Conservation (phyloP, 1,284 basidiomycete species). For the Ustilago esculenta region DNA sequence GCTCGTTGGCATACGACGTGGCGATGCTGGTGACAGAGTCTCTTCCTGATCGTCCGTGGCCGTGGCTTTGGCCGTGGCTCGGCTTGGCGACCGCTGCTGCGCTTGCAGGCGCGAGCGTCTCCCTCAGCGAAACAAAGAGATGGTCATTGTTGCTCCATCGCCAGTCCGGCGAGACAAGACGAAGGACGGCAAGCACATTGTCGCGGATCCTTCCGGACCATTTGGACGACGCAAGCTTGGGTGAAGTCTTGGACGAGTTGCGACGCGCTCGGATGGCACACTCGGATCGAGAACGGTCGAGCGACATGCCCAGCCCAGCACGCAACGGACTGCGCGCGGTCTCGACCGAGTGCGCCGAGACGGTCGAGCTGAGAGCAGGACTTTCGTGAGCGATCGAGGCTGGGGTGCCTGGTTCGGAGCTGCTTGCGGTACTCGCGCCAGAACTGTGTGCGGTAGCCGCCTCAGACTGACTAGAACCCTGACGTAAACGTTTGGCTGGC, state of each 20-base stretch:
- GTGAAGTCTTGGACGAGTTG: slow-evolving; percentile 31
- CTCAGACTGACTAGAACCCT: slow-evolving; percentile 31
- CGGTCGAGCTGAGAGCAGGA: slow-evolving; percentile 30
- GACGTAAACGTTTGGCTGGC: slow-evolving; percentile 28
- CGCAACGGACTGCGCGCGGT: slow-evolving; percentile 24
- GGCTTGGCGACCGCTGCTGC: slow-evolving; percentile 14
- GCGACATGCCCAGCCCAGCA: slow-evolving; percentile 25
- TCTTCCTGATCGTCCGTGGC: slow-evolving; percentile 24
- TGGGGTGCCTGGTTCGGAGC: slow-evolving; percentile 58
- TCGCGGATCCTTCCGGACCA: slow-evolving; percentile 43
- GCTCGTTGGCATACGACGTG: slow-evolving; percentile 51
- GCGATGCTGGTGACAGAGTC: slow-evolving; percentile 28
- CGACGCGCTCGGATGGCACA: slow-evolving; percentile 22
- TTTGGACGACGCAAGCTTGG: slow-evolving; percentile 21
- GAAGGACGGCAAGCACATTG: slow-evolving; percentile 45
- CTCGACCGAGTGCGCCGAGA: slow-evolving; percentile 28
- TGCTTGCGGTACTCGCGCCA: slow-evolving; percentile 50
- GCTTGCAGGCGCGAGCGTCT: slow-evolving; percentile 14
- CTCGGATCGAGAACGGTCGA: slow-evolving; percentile 42
- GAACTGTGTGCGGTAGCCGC: slow-evolving; percentile 37
- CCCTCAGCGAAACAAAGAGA: slow-evolving; percentile 43
- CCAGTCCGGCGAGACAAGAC: slow-evolving; percentile 54
- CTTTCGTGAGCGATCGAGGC: slow-evolving; percentile 34
- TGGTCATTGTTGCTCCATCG: slow-evolving; percentile 55
- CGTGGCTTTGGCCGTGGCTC: slow-evolving; percentile 19